A percentile compares a stretch with the other conserved stretches of the same genome.
These are phyloP conservation scores for Wolfiporia cocos DNA, from an alignment of 1,284 basidiomycete species.

Conservation along the genomic window DNA sequence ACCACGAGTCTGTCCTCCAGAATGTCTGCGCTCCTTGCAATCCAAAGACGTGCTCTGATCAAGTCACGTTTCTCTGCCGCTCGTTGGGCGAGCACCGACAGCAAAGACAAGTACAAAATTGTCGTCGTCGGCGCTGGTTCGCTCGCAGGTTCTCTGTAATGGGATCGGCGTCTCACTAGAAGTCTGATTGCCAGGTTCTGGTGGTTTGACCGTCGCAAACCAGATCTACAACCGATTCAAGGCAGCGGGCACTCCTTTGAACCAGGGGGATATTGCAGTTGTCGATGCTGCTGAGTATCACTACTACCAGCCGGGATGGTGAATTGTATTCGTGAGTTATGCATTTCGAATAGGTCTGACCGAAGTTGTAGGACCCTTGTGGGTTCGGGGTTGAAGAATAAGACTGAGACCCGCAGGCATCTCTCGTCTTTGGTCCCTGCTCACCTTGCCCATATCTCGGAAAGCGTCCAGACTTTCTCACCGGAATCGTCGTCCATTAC, in stretches of 20 bases:
- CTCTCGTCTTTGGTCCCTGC: constrained; percentile 68
- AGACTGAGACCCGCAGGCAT: constrained; percentile 60
- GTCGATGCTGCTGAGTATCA: constrained; percentile 75
- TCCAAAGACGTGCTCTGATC: constrained; percentile 4
- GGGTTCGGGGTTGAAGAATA: constrained; percentile 78
- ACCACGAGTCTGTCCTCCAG: background rate
- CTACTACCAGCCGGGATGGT: constrained; percentile 87
- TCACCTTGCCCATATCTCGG: constrained; percentile 70
- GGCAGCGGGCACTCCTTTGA: constrained; percentile 60
- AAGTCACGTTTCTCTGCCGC: constrained; percentile 6
- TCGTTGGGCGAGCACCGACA: constrained; percentile 32
- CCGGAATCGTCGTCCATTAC: constrained; percentile 74
- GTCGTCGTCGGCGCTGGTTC: constrained; percentile 64
- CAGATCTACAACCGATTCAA: constrained; percentile 81
- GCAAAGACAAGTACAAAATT: constrained; percentile 50
- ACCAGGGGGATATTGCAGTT: constrained; percentile 76
- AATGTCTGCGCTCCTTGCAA: constrained; percentile 6
- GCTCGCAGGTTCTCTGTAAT: constrained; percentile 13
- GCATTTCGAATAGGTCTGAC: background rate
- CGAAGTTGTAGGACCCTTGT: constrained; percentile 70
- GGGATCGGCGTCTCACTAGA: background rate
- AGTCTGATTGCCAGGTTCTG: constrained; percentile 49
- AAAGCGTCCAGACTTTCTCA: constrained; percentile 73
- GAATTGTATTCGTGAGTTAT: constrained; percentile 15
- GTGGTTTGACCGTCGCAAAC: constrained; percentile 73